Percentiles rank a stretch among this genome's conserved stretches.
Evolutionary conservation across 2,329 filamentous ascomycete species (phyloP).

Genomic region (Colletotrichum lindemuthianum): DNA sequence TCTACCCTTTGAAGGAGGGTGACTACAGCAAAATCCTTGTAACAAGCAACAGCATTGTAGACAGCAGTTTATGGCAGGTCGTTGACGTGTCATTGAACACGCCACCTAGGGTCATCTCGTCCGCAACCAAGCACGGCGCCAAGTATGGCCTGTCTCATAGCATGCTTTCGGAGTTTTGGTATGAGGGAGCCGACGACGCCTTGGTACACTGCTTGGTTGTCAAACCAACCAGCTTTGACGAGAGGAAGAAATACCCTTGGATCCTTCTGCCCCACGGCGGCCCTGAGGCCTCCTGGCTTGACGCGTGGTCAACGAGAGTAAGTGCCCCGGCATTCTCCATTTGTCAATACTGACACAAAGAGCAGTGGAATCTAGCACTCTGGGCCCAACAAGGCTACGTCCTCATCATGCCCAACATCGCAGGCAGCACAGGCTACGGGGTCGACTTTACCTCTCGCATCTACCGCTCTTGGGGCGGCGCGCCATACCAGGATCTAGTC

Average conservation of each 20-base stretch:
- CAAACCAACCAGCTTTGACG: conserved; percentile 50
- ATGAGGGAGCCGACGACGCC: conserved; percentile 48
- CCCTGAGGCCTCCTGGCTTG: conserved; percentile 59
- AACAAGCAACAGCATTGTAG: conserved; percentile 49
- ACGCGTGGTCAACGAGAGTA: conserved; percentile 60
- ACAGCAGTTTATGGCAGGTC: conserved; percentile 51
- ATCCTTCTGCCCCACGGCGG: conserved; percentile 51
- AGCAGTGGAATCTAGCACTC: conserved; percentile 62
- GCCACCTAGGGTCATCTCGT: conserved; percentile 43
- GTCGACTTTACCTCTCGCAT: conserved; percentile 52
- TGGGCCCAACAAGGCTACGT: conserved; percentile 72
- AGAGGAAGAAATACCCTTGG: conserved; percentile 49
- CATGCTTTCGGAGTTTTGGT: conserved; percentile 55
- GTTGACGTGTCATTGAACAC: conserved; percentile 39
- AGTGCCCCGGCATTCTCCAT: conserved; percentile 29
- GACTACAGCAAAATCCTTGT: conserved; percentile 47
- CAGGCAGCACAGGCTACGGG: conserved; percentile 67
- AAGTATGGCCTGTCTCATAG: conserved; percentile 46
- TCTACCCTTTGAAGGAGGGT: conserved; percentile 41
- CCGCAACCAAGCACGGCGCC: conserved; percentile 43
- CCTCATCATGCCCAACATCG: conserved; percentile 67
- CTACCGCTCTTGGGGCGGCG: conserved; percentile 61
- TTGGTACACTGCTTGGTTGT: conserved; percentile 52
- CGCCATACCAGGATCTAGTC: conserved; percentile 65
- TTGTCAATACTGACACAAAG: conserved; percentile 5